phyloP scores from a whole-genome alignment of 2,329 filamentous ascomycete species.

The Sporothrix protearum region DNA sequence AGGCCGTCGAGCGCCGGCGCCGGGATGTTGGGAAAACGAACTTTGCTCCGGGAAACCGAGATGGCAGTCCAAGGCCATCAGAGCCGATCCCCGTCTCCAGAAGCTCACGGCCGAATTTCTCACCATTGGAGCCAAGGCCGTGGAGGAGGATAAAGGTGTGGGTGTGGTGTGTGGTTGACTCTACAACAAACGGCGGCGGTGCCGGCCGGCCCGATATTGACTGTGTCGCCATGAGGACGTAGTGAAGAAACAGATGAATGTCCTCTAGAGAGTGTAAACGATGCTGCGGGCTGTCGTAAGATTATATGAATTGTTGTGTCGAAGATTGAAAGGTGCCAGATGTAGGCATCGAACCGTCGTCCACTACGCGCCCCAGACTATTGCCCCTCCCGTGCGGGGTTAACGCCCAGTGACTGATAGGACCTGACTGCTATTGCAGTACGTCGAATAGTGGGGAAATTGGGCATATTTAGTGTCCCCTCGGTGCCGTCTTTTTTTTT shows the following conservation, averaged over 20 bases:
- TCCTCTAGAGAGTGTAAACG: too few relatives aligned
- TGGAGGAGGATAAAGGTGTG: conserved; percentile 36
- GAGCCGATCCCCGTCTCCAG: conserved; percentile 33
- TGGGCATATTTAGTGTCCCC: too few relatives aligned
- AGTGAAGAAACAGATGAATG: not conserved
- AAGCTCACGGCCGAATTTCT: conserved; percentile 36
- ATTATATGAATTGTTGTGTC: too few relatives aligned
- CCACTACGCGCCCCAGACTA: too few relatives aligned
- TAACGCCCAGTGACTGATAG: too few relatives aligned
- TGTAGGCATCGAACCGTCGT: too few relatives aligned
- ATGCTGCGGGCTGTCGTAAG: too few relatives aligned
- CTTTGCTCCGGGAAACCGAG: conserved; percentile 38
- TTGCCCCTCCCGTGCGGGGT: too few relatives aligned
- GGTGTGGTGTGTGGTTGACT: conserved; percentile 30
- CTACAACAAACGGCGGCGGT: conserved; percentile 28
- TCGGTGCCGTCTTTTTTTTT: too few relatives aligned
- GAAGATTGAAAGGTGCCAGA: too few relatives aligned
- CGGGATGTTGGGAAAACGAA: conserved; percentile 52
- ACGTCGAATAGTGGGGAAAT: too few relatives aligned
- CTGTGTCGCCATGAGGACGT: not conserved
- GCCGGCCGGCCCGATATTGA: not conserved
- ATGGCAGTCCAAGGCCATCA: conserved; percentile 34
- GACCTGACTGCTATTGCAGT: too few relatives aligned
- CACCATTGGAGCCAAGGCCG: conserved; percentile 35
- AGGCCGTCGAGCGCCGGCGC: conserved; percentile 42